These are phyloP conservation scores for Lepiota venenata DNA, from an alignment of 768 basidiomycete genomes.

Conservation along the genomic window DNA sequence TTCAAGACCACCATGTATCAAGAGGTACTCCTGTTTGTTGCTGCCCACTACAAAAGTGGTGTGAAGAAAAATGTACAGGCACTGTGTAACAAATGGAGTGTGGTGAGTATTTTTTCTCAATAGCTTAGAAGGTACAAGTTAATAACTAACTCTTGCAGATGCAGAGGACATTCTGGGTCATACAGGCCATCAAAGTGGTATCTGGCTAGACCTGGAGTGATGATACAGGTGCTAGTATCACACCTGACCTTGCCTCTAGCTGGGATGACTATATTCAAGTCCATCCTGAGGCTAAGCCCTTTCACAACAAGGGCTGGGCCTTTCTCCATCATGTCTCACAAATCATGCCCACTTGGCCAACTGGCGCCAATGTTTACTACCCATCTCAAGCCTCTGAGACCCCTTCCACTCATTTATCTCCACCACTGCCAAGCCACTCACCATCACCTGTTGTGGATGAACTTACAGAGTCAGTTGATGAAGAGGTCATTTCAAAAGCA, in stretches of 20 bases:
- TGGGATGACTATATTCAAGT: conserved; percentile 21
- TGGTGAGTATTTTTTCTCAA: conserved; percentile 5
- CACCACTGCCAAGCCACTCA: background rate
- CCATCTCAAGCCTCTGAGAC: background rate
- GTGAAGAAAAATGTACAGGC: conserved; percentile 12
- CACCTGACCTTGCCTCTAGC: background rate
- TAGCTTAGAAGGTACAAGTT: background rate
- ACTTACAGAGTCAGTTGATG: background rate
- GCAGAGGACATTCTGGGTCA: conserved; percentile 10
- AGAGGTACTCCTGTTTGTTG: conserved; percentile 1
- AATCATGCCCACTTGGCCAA: conserved; percentile 13
- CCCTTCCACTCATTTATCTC: background rate
- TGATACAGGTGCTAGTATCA: conserved; percentile 3
- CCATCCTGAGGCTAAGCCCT: conserved; percentile 21
- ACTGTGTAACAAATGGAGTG: conserved; percentile 14
- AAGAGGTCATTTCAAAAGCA: too few species aligned
- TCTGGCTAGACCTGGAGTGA: conserved; percentile 12
- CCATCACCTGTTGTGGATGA: background rate
- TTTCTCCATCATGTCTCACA: conserved; percentile 7
- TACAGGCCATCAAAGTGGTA: background rate
- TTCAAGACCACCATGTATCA: conserved; percentile 19
- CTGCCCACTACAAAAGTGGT: conserved; percentile 5
- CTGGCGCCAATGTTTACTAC: conserved; percentile 13
- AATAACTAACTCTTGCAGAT: conserved; percentile 8
- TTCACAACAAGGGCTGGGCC: conserved; percentile 21